A percentile compares a stretch with the other conserved stretches of the same genome.
These are phyloP conservation scores for Paramecium tetraurelia DNA, from an alignment of 73 alveolate genomes.

Conservation along the genomic window DNA sequence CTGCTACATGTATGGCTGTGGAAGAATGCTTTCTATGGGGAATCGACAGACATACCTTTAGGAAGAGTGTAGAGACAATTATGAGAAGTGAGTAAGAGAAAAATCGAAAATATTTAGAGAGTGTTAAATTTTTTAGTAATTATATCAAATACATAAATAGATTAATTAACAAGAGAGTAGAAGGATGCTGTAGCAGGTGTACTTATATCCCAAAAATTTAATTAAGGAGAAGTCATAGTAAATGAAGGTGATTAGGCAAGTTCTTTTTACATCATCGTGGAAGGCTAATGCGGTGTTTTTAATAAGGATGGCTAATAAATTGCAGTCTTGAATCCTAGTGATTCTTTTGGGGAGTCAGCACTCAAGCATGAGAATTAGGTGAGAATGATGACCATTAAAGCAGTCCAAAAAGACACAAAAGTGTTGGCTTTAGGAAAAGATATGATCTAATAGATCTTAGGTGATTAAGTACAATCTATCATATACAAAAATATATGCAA, in stretches of 20 bases:
- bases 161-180: conserved; percentile 37
- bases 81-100: conserved; percentile 56
- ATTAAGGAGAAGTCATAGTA: neutral
- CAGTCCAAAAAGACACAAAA: conserved; percentile 48
- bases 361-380: conserved; percentile 14
- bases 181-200: conserved; percentile 48
- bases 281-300: conserved; percentile 39
- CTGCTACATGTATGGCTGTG: conserved; percentile 60
- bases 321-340: conserved; percentile 20
- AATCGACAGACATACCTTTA: conserved; percentile 64
- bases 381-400: conserved; percentile 60
- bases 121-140: conserved; percentile 55
- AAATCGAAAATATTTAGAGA: conserved; percentile 61
- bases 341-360: conserved; percentile 46
- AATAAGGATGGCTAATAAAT: conserved; percentile 24
- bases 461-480: conserved; percentile 59
- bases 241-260: conserved; percentile 56
- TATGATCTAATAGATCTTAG: conserved; percentile 53
- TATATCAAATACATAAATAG: neutral
- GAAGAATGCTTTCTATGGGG: conserved; percentile 66
- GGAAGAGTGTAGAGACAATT: conserved; percentile 57
- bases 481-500: conserved; percentile 65
- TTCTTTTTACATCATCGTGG: conserved; percentile 22
- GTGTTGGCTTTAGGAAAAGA: conserved; percentile 69
- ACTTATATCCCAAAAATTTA: neutral